Conservation (phyloP, 2,329 filamentous ascomycete genomes). For the Ceratocystis cubensis region DNA sequence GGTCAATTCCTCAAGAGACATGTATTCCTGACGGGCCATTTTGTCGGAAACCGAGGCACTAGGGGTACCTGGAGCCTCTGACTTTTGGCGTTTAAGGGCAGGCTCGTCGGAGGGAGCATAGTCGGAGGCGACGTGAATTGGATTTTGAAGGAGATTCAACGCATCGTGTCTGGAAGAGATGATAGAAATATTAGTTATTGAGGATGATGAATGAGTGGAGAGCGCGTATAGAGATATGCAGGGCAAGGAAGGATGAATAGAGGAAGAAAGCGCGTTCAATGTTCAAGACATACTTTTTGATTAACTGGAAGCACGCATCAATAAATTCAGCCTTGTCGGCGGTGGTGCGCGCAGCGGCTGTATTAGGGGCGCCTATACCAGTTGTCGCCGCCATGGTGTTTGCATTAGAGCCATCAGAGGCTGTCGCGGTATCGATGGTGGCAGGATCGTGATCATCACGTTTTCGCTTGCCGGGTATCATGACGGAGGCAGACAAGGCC, state of each 20-base stretch:
- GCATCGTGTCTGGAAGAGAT: slow-evolving; percentile 38
- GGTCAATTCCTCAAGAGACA: slow-evolving; percentile 53
- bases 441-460: slow-evolving; percentile 35
- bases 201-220: neutral
- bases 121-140: slow-evolving; percentile 43
- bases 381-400: slow-evolving; percentile 25
- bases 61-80: slow-evolving; percentile 32
- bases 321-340: slow-evolving; percentile 29
- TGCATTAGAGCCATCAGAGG: slow-evolving; percentile 26
- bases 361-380: slow-evolving; percentile 19
- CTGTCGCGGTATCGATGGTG: neutral
- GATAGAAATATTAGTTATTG: neutral
- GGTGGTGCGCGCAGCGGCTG: slow-evolving; percentile 9
- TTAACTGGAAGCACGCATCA: slow-evolving; percentile 30
- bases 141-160: slow-evolving; percentile 26
- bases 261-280: slow-evolving; percentile 10
- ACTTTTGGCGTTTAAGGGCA: slow-evolving; percentile 48
- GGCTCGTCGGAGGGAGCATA: slow-evolving; percentile 40
- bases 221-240: neutral
- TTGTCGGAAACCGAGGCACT: slow-evolving; percentile 42
- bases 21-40: slow-evolving; percentile 40
- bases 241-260: neutral
- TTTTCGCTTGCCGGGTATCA: slow-evolving; percentile 43
- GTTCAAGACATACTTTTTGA: slow-evolving; percentile 29
- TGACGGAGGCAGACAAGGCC: slow-evolving; percentile 15